Base-by-base conservation (phyloP, 495 filamentous ascomycete species). In the Trichoderma erinaceum region DNA sequence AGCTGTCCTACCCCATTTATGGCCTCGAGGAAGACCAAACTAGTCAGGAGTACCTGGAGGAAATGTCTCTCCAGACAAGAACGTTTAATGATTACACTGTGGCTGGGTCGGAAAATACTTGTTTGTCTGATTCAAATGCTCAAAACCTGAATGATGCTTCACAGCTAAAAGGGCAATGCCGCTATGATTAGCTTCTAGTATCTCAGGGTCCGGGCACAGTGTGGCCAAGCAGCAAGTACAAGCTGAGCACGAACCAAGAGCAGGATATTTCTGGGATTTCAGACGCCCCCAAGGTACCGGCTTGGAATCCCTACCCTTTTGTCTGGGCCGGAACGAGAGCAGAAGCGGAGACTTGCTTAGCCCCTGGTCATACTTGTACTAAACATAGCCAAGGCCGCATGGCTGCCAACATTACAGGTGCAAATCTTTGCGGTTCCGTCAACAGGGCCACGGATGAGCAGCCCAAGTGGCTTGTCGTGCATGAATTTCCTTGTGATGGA, bases 291-390 rank as follows among this genome's bases (percentile, higher is more conserved):
- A 13, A 32, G 25, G 56, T 61, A 61, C 56, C 56, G 13, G 25
- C 56, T 32, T 61, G 56, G 25, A 52, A 61, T 21, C 25, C 27
- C 56, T 32, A 61, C 56, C 25, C 23, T 25, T 15, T 29, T 61
- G 23, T 27, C 56, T 61, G 25, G 56, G n/a, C 56, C 48, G 48
- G 21, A 52, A 7, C 48, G 48, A 52, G 4, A 21, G 48, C 21
- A 18, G 48, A 52, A 61, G 56, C 56, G 56, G 56, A 61, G 56
- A 61, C 29, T 61, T 27, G 56, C 56, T 16, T 61, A 61, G 56
- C 56, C 56, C 56, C 56, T 27, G 56, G 25, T 32, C 56, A 29
- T 29, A 32, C 29, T 29, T 29, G 29, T 29, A 29, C 56, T 61
- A 61, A 61, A 32, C 27, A 61, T 61, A 32, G 56, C 56, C 56